Conservation (phyloP, 345 rosid genomes). For the Pugionium dolabratum region DNA sequence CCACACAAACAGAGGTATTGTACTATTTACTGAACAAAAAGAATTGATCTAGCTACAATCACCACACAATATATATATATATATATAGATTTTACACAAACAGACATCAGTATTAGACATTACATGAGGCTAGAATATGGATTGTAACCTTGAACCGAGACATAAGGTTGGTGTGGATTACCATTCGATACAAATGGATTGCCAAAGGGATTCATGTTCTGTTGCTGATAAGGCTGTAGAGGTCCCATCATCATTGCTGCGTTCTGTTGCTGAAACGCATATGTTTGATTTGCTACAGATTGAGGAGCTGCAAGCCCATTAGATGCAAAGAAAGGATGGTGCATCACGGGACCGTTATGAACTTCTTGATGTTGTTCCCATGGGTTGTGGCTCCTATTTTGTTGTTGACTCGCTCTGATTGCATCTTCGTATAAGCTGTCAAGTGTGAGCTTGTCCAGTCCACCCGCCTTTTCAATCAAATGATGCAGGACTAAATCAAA, state of each 20-base stretch:
- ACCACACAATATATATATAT: too few relatives aligned
- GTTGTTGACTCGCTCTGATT: constrained; percentile 68
- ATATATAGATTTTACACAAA: neutral
- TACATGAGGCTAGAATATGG: constrained; percentile 36
- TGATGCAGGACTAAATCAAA: constrained; percentile 10
- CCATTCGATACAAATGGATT: constrained; percentile 40
- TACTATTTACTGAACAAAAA: too few relatives aligned
- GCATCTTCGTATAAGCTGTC: constrained; percentile 98
- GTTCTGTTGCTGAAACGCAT: constrained; percentile 46
- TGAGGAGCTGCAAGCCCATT: constrained; percentile 30
- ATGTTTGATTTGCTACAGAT: constrained; percentile 33
- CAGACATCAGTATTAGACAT: constrained; percentile 15
- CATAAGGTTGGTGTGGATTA: constrained; percentile 35
- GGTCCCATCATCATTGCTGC: constrained; percentile 65
- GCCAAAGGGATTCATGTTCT: constrained; percentile 37
- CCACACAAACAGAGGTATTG: too few relatives aligned
- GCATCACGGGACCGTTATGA: constrained; percentile 56
- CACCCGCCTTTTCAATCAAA: constrained; percentile 68
- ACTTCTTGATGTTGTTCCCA: constrained; percentile 68
- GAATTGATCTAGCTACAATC: too few relatives aligned
- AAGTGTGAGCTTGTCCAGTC: constrained; percentile 84
- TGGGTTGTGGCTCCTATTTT: constrained; percentile 74
- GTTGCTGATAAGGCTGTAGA: constrained; percentile 32
- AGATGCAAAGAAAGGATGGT: constrained; percentile 36
- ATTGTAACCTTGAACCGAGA: constrained; percentile 37